A percentile compares a stretch with the other conserved stretches of the same genome.
phyloP scores from a whole-genome alignment of 306 rosid species.

The Lathyrus tuberosus region DNA sequence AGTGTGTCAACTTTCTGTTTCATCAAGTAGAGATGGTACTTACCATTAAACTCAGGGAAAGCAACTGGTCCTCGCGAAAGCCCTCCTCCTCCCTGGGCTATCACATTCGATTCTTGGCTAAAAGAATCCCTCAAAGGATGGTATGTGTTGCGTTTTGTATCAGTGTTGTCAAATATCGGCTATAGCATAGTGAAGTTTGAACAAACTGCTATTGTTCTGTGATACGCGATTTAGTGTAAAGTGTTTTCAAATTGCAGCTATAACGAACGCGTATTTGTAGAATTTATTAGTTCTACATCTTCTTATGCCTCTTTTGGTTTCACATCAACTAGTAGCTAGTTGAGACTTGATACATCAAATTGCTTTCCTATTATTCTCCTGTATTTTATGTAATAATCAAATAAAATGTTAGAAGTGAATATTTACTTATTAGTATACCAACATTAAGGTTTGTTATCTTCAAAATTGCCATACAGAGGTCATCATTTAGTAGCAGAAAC shows the following conservation, averaged over 20 bases:
- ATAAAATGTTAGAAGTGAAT: too few species aligned
- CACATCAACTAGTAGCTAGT: constrained; percentile 8
- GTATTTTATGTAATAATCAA: constrained; percentile 4
- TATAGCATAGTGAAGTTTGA: neutral
- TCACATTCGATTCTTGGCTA: constrained; percentile 3
- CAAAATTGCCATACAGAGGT: too few species aligned
- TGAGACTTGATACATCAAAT: constrained; percentile 4
- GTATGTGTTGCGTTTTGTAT: neutral
- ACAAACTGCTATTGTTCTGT: neutral
- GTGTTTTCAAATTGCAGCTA: neutral
- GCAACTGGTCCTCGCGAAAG: neutral
- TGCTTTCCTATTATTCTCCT: neutral
- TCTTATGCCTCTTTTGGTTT: constrained; percentile 50
- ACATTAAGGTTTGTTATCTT: too few species aligned
- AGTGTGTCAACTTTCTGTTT: constrained; percentile 10
- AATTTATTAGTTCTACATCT: neutral
- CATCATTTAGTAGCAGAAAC: too few species aligned
- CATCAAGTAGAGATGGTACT: constrained; percentile 21
- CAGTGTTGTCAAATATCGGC: too few species aligned
- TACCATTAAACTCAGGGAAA: constrained; percentile 45
- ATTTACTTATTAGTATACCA: too few species aligned
- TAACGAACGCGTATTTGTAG: neutral
- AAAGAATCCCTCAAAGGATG: constrained; percentile 52
- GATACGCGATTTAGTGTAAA: neutral
- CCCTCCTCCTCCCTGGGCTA: constrained; percentile 53